phyloP scores from a whole-genome alignment of 495 filamentous ascomycete species.

The Melanomma pulvis-pyrius region DNA sequence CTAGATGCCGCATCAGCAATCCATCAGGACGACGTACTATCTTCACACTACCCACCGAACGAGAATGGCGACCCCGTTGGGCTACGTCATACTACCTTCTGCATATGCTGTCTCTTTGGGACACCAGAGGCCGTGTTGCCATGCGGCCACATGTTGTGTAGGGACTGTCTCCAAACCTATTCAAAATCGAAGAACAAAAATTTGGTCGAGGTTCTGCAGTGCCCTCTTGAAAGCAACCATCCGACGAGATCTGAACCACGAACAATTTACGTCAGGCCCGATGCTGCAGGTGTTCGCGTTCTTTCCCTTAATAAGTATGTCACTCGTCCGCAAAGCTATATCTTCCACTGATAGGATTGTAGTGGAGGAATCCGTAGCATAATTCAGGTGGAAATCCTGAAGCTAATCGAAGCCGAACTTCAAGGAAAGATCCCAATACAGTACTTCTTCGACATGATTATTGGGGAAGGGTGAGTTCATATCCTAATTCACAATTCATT shows the following conservation, averaged over 20 bases:
- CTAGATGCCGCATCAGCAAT: conserved; percentile 15
- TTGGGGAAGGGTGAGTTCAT: conserved; percentile 28
- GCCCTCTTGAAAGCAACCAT: conserved; percentile 17
- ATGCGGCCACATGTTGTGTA: conserved; percentile 28
- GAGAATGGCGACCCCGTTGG: background rate
- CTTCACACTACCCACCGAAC: background rate
- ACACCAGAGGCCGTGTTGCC: conserved; percentile 13
- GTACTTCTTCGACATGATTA: conserved; percentile 31
- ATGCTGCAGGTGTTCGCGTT: conserved; percentile 20
- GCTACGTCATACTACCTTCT: conserved; percentile 17
- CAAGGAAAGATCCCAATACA: conserved; percentile 28
- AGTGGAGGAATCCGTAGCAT: conserved; percentile 32
- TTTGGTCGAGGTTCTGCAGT: conserved; percentile 20
- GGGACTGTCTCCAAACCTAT: conserved; percentile 19
- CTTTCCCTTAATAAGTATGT: conserved; percentile 20
- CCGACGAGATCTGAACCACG: background rate
- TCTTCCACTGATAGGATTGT: background rate
- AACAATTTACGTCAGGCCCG: conserved; percentile 21
- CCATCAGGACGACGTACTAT: conserved; percentile 24
- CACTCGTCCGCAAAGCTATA: background rate
- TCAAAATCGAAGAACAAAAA: background rate
- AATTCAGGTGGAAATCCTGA: conserved; percentile 23
- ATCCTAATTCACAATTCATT: background rate
- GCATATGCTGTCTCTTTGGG: conserved; percentile 27
- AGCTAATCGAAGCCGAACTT: conserved; percentile 25